Evolutionary conservation across 2,329 filamentous ascomycete genomes (phyloP).

Genomic region (Cytospora schulzeri): DNA sequence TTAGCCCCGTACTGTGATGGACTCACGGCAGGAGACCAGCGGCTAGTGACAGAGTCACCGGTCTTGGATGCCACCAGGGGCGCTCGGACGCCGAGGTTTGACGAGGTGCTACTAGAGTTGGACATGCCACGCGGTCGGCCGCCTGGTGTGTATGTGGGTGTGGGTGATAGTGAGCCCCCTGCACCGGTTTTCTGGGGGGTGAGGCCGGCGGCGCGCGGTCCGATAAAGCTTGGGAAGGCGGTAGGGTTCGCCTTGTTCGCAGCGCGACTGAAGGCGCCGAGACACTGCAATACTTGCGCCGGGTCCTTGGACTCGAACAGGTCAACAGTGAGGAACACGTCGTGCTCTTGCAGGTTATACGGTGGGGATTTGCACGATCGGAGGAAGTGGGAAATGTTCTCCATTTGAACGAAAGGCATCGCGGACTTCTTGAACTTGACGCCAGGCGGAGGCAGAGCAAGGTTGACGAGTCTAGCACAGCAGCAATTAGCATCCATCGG

Average conservation of each 20-base stretch:
- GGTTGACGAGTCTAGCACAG: constrained; percentile 71
- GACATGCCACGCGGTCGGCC: constrained; percentile 52
- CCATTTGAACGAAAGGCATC: constrained; percentile 99
- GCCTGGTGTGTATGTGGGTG: constrained; percentile 46
- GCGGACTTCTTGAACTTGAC: constrained; percentile 87
- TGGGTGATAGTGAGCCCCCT: constrained; percentile 37
- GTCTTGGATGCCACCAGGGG: constrained; percentile 51
- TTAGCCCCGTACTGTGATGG: constrained; percentile 51
- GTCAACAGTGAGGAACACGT: constrained; percentile 96
- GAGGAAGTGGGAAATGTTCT: constrained; percentile 97
- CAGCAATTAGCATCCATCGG: constrained; percentile 1
- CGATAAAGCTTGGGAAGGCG: constrained; percentile 75
- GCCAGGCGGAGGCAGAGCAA: constrained; percentile 73
- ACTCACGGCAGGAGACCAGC: constrained; percentile 65
- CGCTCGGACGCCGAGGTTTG: constrained; percentile 46
- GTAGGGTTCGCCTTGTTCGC: constrained; percentile 75
- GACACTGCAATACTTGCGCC: constrained; percentile 90
- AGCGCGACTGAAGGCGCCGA: constrained; percentile 87
- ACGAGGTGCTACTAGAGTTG: constrained; percentile 61
- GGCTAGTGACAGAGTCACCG: constrained; percentile 56
- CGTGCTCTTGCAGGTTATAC: constrained; percentile 86
- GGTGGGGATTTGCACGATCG: constrained; percentile 83
- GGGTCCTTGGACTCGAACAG: constrained; percentile 95
- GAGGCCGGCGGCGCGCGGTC: constrained; percentile 64
- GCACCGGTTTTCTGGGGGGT: constrained; percentile 68